These are phyloP conservation scores for Acorus gramineus DNA, from an alignment of 106 monocot species.

Conservation along the genomic window DNA sequence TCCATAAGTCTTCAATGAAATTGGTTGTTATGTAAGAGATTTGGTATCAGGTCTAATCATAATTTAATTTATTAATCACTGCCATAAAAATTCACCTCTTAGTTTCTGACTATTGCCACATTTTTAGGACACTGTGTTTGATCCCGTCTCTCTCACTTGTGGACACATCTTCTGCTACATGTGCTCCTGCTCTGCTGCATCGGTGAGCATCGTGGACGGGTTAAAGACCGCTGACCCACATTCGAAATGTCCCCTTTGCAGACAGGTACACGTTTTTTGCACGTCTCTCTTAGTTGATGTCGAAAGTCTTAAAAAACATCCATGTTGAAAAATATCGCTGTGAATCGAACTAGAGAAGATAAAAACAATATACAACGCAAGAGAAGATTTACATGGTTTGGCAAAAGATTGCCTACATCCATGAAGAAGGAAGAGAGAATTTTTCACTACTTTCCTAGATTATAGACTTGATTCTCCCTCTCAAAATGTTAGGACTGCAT, in stretches of 20 bases:
- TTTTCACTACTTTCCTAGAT: no score
- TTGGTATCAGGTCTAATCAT: neutral
- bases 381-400: no score
- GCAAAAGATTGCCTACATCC: no score
- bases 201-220: slow-evolving; percentile 63
- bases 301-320: no score
- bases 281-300: no score
- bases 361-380: no score
- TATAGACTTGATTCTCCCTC: no score
- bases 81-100: neutral
- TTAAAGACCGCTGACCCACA: slow-evolving; percentile 40
- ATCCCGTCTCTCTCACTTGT: slow-evolving; percentile 67
- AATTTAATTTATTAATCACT: neutral
- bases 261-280: slow-evolving; percentile 29
- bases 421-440: no score
- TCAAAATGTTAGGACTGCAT: no score
- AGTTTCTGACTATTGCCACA: neutral
- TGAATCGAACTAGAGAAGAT: no score
- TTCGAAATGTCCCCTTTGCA: slow-evolving; percentile 69
- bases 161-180: slow-evolving; percentile 87
- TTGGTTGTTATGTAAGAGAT: no score
- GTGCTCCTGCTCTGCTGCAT: slow-evolving; percentile 69
- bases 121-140: slow-evolving; percentile 77
- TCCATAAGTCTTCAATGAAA: no score
- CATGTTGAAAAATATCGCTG: neutral